Base-by-base conservation (phyloP, 768 basidiomycete species). In the Hydnomerulius pinastri region DNA sequence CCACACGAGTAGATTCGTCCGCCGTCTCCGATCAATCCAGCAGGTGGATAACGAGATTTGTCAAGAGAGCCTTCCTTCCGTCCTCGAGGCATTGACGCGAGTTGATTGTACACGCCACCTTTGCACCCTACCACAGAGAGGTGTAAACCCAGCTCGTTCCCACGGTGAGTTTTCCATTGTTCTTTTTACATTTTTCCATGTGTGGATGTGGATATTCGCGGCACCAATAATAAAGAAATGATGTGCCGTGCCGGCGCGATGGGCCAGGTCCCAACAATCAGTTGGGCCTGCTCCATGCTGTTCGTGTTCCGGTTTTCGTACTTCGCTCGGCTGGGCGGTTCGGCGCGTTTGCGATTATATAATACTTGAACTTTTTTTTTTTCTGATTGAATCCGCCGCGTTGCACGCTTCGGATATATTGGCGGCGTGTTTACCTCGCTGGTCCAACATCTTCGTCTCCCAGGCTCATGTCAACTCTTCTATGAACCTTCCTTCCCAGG, bases 81-180 rank as follows among this genome's bases (percentile, higher is more conserved):
- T 63, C 66, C 66, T 67, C 68, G 63, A 67, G 66, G 66, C 51
- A 50, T 48, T 36, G 57, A 69, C 68, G 65, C 65, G 65, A 69
- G 52, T 39, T 48, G 48, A 53, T 49, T 50, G 51, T 40, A 53
- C 54, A 55, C 46, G 51, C 53, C 36, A 49, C 46, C 45, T 42
- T n/a, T 44, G 42, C 49, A 46, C 29, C 41, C 51, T n/a, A n/a
- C n/a, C n/a, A n/a, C 15, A 47, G 32, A 56, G 50, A 49, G 58
- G 50, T 51, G 42, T 45, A 43, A 53, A 59, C 49, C 54, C 7
- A 36, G 20, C 2, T 29, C 17, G 3, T 56, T 68, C 61, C 36
- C 65, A 66, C 65, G 66, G 66, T 66, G 54, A 64, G 66, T 65
- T 66, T 63, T 63, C 56, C 58, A 56, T 61, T 65, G 57, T 67